phyloP scores from a whole-genome alignment of 2,329 filamentous ascomycete genomes.

The Cytospora schulzeri region DNA sequence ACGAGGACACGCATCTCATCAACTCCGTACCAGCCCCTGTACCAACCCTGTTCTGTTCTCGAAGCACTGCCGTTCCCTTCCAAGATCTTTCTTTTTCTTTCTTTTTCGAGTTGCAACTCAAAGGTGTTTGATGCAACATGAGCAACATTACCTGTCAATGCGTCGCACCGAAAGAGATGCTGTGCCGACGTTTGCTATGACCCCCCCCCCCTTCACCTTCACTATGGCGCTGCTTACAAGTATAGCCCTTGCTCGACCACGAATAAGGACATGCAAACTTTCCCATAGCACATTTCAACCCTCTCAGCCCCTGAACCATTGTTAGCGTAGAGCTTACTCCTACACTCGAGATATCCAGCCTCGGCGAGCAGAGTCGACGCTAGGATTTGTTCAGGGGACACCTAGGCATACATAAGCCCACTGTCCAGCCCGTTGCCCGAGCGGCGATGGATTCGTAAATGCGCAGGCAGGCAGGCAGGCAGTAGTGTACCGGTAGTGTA shows the following conservation, averaged over 20 bases:
- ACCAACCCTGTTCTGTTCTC: neutral
- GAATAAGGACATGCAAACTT: neutral
- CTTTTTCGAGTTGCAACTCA: neutral
- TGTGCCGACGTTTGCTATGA: slow-evolving; percentile 3
- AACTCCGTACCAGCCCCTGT: slow-evolving; percentile 13
- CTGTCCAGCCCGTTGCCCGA: neutral
- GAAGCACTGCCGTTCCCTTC: neutral
- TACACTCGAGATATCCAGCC: neutral
- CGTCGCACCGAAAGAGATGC: neutral
- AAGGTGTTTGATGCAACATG: neutral
- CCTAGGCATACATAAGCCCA: neutral
- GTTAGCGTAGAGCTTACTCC: neutral
- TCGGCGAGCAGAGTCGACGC: neutral
- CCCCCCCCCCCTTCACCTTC: neutral
- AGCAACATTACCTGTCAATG: slow-evolving; percentile 6
- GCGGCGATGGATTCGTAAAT: neutral
- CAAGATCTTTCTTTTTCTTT: neutral
- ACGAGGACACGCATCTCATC: slow-evolving; percentile 21
- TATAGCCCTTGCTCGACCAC: neutral
- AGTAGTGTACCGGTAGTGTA: too few relatives aligned
- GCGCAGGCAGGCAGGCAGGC: too few relatives aligned
- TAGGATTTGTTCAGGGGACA: neutral
- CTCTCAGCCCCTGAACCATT: neutral
- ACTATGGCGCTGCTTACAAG: neutral
- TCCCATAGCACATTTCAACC: neutral